phyloP scores from a whole-genome alignment of 768 basidiomycete genomes.

The Serendipita indica region DNA sequence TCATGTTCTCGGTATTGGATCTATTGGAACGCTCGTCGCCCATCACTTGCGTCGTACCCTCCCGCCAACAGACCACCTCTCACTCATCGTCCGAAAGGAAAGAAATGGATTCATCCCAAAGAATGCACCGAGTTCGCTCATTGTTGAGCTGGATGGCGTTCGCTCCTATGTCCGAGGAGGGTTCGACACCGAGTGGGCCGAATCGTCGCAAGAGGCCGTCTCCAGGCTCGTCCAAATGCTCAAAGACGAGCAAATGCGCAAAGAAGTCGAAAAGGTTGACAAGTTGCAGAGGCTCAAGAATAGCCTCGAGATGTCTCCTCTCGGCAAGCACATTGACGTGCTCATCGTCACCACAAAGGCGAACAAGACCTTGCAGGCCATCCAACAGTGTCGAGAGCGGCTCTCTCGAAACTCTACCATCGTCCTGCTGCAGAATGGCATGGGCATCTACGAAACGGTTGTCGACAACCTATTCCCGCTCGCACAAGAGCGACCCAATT shows the following conservation, averaged over 20 bases:
- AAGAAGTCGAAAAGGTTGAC: neutral
- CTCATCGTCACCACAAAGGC: constrained; percentile 78
- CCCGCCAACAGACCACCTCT: constrained; percentile 37
- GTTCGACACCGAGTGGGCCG: constrained; percentile 19
- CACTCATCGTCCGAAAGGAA: constrained; percentile 46
- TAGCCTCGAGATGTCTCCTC: neutral
- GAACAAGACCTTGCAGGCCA: constrained; percentile 40
- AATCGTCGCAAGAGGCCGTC: constrained; percentile 3
- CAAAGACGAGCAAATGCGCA: neutral
- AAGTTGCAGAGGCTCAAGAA: neutral
- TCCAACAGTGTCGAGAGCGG: constrained; percentile 46
- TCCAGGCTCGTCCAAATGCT: neutral
- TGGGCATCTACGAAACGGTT: constrained; percentile 79
- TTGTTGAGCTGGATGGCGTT: constrained; percentile 18
- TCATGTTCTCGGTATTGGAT: constrained; percentile 65
- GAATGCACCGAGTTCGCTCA: constrained; percentile 5
- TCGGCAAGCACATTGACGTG: constrained; percentile 40
- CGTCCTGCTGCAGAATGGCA: constrained; percentile 87
- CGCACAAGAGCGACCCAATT: constrained; percentile 58
- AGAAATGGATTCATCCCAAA: constrained; percentile 25
- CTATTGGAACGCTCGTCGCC: constrained; percentile 70
- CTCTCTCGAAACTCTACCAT: constrained; percentile 58
- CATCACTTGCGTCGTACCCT: constrained; percentile 58
- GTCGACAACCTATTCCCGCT: constrained; percentile 55
- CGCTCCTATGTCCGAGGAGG: constrained; percentile 11